Conservation (phyloP, 2,329 filamentous ascomycete species). For the Lecanicillium sp. region DNA sequence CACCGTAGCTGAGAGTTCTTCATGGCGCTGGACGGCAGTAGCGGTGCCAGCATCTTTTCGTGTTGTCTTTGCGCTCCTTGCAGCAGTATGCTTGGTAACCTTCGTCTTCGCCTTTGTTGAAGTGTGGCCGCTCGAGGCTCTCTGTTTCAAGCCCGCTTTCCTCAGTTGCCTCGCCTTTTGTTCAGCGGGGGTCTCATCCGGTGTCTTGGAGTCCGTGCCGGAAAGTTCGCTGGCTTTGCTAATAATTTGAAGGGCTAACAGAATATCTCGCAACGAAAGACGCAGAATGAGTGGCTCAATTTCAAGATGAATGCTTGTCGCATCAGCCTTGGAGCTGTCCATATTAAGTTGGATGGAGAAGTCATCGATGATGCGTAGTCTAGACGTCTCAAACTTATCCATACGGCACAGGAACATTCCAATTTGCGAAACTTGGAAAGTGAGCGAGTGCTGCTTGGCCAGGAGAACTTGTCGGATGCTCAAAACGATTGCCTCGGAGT, state of each 20-base stretch:
- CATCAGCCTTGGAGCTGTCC: constrained; percentile 56
- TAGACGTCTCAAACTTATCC: constrained; percentile 90
- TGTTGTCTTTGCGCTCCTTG: constrained; percentile 16
- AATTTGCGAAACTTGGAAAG: constrained; percentile 85
- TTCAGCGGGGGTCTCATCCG: constrained; percentile 32
- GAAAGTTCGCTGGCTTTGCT: constrained; percentile 86
- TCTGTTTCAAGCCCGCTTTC: constrained; percentile 41
- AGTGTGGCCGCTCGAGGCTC: constrained; percentile 50
- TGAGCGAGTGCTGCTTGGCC: constrained; percentile 88
- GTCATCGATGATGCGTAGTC: constrained; percentile 89
- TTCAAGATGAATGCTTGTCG: constrained; percentile 77
- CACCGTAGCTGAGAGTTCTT: constrained; percentile 78
- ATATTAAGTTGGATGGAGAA: constrained; percentile 88
- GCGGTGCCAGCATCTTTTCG: not conserved
- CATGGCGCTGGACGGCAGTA: constrained; percentile 32
- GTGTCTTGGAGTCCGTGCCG: constrained; percentile 45
- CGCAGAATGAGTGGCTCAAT: constrained; percentile 87
- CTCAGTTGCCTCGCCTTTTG: constrained; percentile 49
- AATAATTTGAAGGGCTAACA: constrained; percentile 88
- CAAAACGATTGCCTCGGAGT: constrained; percentile 91
- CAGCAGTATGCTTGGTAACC: constrained; percentile 27
- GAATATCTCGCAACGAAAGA: constrained; percentile 86
- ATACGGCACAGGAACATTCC: constrained; percentile 99
- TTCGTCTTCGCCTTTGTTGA: constrained; percentile 42
- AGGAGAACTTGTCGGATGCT: constrained; percentile 89